Conservation (phyloP, 495 filamentous ascomycete species). For the Cercophora sp. region DNA sequence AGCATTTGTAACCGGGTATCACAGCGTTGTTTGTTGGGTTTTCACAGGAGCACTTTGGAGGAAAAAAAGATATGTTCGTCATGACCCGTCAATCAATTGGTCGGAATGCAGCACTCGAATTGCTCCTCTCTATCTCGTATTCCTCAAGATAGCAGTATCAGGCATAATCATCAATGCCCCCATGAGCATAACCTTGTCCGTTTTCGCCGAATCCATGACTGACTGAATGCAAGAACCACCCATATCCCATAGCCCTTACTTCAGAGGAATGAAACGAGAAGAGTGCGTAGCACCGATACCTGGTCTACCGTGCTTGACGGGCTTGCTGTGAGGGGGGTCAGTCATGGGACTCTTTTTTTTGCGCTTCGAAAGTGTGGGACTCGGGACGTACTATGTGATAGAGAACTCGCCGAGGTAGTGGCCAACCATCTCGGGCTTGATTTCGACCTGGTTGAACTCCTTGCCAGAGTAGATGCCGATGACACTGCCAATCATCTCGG, state of each 20-base stretch:
- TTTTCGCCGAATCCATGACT: conserved; percentile 39
- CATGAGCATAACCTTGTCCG: conserved; percentile 36
- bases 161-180: conserved; percentile 28
- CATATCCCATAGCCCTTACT: conserved; percentile 59
- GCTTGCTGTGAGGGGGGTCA: conserved; percentile 68
- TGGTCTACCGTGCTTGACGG: conserved; percentile 99
- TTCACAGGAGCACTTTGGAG: not conserved
- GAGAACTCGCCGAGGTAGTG: conserved; percentile 99
- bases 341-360: too few species aligned
- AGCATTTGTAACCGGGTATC: not conserved
- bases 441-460: conserved; percentile 99
- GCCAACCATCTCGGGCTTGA: conserved; percentile 99
- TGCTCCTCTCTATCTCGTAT: conserved; percentile 31
- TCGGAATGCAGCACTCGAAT: conserved; percentile 24
- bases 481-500: conserved; percentile 97
- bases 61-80: not conserved
- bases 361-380: not conserved
- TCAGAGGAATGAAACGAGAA: conserved; percentile 99
- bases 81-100: conserved; percentile 7
- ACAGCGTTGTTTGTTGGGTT: not conserved
- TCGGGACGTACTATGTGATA: conserved; percentile 87
- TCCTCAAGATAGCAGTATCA: conserved; percentile 29
- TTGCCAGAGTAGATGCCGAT: conserved; percentile 99
- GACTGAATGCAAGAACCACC: conserved; percentile 41
- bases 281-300: conserved; percentile 99